Evolutionary conservation across 1,139 yeast species (phyloP).

Genomic region (Protomyces arabidopsidicola): DNA sequence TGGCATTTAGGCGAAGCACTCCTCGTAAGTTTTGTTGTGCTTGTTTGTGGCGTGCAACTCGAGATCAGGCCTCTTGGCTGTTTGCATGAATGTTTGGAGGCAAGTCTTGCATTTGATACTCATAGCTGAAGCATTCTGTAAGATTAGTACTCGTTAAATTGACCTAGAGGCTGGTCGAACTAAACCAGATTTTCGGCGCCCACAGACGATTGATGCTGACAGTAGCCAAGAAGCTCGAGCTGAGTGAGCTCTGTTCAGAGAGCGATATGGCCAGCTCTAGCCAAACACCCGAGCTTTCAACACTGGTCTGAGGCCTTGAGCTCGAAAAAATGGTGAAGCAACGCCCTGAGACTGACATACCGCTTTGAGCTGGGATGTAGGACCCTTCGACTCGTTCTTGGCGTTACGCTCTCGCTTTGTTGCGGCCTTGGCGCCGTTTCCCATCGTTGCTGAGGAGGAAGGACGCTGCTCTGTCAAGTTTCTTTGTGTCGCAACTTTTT

Average conservation of each 20-base stretch:
- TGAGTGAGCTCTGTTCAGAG: too few species aligned
- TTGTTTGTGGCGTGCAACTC: background rate
- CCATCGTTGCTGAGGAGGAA: background rate
- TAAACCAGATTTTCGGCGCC: too few species aligned
- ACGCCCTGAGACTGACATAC: background rate
- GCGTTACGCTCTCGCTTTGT: slow-evolving; percentile 4
- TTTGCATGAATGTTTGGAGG: background rate
- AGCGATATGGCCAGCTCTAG: too few species aligned
- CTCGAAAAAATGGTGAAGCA: too few species aligned
- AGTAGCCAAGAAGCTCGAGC: background rate
- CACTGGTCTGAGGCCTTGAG: too few species aligned
- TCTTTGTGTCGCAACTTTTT: background rate
- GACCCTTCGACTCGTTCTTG: background rate
- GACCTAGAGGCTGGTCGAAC: too few species aligned
- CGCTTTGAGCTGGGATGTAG: slow-evolving; percentile 1
- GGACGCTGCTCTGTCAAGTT: background rate
- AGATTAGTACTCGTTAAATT: background rate
- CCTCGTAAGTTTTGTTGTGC: slow-evolving; percentile 5
- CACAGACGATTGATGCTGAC: too few species aligned
- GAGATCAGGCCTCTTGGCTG: background rate
- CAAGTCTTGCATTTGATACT: slow-evolving; percentile 1
- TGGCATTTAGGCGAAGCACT: background rate
- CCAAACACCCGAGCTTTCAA: too few species aligned
- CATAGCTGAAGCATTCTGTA: background rate
- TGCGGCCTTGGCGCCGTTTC: background rate